Evolutionary conservation across 106 monocot species (phyloP).

Genomic region (Amphibolis antarctica): DNA sequence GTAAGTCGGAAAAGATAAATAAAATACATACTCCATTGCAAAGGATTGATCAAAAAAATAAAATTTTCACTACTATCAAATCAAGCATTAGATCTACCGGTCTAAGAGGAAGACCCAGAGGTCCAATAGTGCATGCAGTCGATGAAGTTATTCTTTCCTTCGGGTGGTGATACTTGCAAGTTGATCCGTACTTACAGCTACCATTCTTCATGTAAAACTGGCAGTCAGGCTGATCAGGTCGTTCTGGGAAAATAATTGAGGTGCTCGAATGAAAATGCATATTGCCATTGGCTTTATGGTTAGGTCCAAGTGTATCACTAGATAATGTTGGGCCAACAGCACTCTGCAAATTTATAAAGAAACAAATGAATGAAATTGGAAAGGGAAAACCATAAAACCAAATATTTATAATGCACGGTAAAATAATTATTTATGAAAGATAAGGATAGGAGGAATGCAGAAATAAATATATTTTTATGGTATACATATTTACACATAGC

Average conservation of each 20-base stretch:
- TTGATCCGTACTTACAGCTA: conserved; percentile 57
- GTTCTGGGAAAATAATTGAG: conserved; percentile 25
- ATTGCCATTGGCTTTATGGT: conserved; percentile 21
- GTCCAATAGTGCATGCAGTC: conserved; percentile 27
- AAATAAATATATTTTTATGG: no score
- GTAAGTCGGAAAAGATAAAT: not conserved
- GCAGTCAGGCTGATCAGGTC: conserved; percentile 68
- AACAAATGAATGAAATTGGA: not conserved
- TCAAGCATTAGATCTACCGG: conserved; percentile 33
- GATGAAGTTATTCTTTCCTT: conserved; percentile 31
- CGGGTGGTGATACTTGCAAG: conserved; percentile 72
- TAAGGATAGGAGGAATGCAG: no score
- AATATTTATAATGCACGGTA: no score
- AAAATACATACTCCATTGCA: not conserved
- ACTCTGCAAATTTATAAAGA: conserved; percentile 5
- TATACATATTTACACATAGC: no score
- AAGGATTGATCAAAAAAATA: not conserved
- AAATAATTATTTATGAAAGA: no score
- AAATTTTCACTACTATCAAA: not conserved
- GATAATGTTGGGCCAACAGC: conserved; percentile 19
- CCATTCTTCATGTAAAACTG: conserved; percentile 74
- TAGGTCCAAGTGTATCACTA: conserved; percentile 13
- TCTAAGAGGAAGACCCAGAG: conserved; percentile 60
- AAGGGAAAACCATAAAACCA: not conserved
- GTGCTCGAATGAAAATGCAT: conserved; percentile 11